Evolutionary conservation across 1,284 basidiomycete genomes (phyloP).

Genomic region (Bothia castanella): DNA sequence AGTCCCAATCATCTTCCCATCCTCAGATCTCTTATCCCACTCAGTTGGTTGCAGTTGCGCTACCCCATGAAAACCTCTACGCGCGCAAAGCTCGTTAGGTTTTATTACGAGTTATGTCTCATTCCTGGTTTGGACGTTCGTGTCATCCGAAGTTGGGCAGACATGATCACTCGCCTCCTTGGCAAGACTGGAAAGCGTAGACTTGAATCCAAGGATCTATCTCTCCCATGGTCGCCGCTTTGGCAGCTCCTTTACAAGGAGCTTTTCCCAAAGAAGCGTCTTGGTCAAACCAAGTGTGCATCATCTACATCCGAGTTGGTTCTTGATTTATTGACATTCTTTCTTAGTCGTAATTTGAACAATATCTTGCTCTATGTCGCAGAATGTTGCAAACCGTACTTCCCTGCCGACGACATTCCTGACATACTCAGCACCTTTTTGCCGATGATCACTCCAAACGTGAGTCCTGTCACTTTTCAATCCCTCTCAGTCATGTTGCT

Average conservation of each 20-base stretch:
- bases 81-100: constrained; percentile 71
- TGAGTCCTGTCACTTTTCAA: constrained; percentile 12
- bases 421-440: constrained; percentile 87
- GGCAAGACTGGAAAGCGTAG: constrained; percentile 38
- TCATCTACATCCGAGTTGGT: constrained; percentile 44
- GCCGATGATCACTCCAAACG: constrained; percentile 36
- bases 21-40: constrained; percentile 8
- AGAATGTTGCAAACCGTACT: constrained; percentile 81
- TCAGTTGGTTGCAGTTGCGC: constrained; percentile 77
- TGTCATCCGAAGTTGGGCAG: constrained; percentile 54
- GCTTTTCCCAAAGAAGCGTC: constrained; percentile 55
- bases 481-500: background rate
- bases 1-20: constrained; percentile 18
- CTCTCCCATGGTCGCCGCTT: constrained; percentile 60
- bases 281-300: constrained; percentile 31
- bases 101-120: constrained; percentile 88
- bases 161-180: constrained; percentile 52
- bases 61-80: constrained; percentile 74
- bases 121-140: constrained; percentile 64
- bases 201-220: constrained; percentile 54
- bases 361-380: constrained; percentile 60
- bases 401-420: constrained; percentile 83
- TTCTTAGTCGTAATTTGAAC: constrained; percentile 29
- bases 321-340: constrained; percentile 9
- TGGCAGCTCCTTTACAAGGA: constrained; percentile 60